These are phyloP conservation scores for Colletotrichum neosansevieriae DNA, from an alignment of 2,329 filamentous ascomycete species.

Conservation along the genomic window DNA sequence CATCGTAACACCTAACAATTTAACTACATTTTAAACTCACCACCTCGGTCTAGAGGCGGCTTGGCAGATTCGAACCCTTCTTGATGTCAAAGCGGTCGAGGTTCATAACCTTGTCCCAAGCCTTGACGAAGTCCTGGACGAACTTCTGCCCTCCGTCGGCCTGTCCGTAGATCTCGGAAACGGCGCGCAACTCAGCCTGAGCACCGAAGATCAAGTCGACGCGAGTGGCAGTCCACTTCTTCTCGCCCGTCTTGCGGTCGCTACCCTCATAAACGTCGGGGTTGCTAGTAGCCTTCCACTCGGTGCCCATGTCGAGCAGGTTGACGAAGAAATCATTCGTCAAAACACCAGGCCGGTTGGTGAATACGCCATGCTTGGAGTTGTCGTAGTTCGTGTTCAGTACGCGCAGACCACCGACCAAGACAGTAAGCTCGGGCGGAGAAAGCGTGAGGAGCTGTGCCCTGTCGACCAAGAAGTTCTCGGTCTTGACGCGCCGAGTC, in stretches of 20 bases:
- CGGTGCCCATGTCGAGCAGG: constrained; percentile 75
- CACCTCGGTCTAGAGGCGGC: constrained; percentile 23
- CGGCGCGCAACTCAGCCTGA: constrained; percentile 79
- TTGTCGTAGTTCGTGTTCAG: constrained; percentile 79
- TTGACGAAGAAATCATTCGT: constrained; percentile 89
- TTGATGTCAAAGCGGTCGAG: constrained; percentile 76
- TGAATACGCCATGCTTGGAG: constrained; percentile 76
- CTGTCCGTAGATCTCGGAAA: constrained; percentile 77
- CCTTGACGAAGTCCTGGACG: constrained; percentile 76
- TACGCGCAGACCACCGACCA: constrained; percentile 78
- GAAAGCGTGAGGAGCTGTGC: constrained; percentile 78
- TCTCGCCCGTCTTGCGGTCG: constrained; percentile 73
- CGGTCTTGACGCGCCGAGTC: constrained; percentile 69
- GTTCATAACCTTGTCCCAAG: constrained; percentile 82
- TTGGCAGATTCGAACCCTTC: constrained; percentile 20
- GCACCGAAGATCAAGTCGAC: constrained; percentile 78
- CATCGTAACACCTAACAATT: neutral
- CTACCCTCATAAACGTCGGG: constrained; percentile 71
- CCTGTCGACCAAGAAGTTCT: constrained; percentile 78
- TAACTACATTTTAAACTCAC: neutral
- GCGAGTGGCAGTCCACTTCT: constrained; percentile 78
- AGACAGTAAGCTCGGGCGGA: constrained; percentile 76
- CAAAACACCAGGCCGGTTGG: constrained; percentile 73
- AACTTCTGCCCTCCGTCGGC: constrained; percentile 73
- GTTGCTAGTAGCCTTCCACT: constrained; percentile 69